phyloP scores from a whole-genome alignment of 1,284 basidiomycete genomes.

The Trichosporon coremiiforme region DNA sequence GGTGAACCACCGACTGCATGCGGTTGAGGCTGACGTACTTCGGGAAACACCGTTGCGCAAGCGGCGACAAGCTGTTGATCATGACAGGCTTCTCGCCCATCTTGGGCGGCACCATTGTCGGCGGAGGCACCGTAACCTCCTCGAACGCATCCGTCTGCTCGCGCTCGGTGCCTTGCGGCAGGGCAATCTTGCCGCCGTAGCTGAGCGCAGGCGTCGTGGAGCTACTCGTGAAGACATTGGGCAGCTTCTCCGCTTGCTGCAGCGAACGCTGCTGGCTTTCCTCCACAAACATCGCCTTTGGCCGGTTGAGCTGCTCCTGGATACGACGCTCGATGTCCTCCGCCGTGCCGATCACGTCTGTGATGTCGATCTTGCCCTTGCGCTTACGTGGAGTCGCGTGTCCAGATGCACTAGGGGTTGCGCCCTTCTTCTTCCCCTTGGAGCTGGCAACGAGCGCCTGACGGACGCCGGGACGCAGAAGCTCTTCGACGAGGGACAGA shows the following conservation, averaged over 20 bases:
- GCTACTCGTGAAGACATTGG: conserved; percentile 84
- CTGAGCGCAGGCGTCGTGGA: conserved; percentile 65
- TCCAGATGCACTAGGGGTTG: neutral
- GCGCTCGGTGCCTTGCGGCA: conserved; percentile 82
- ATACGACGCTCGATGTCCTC: conserved; percentile 43
- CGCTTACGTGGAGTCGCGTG: conserved; percentile 20
- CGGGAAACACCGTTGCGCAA: conserved; percentile 87
- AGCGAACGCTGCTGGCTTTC: conserved; percentile 58
- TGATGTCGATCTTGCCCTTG: conserved; percentile 43
- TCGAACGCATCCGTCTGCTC: conserved; percentile 58
- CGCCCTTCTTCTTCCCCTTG: conserved; percentile 30
- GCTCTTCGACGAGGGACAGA: conserved; percentile 51
- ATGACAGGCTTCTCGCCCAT: conserved; percentile 71
- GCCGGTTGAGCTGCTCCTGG: conserved; percentile 46
- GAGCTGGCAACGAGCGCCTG: conserved; percentile 30
- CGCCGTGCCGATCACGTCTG: conserved; percentile 46
- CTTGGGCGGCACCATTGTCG: conserved; percentile 75
- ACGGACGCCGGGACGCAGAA: conserved; percentile 44
- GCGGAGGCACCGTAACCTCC: conserved; percentile 88
- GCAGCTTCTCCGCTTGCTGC: conserved; percentile 65
- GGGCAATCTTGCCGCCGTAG: conserved; percentile 71
- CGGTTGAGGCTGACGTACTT: conserved; percentile 87
- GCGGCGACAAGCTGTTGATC: conserved; percentile 72
- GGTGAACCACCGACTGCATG: conserved; percentile 93
- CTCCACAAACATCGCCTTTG: conserved; percentile 46